Evolutionary conservation across 164 flowering plant genomes (phyloP).

Genomic region (Magnolia changhungtana): DNA sequence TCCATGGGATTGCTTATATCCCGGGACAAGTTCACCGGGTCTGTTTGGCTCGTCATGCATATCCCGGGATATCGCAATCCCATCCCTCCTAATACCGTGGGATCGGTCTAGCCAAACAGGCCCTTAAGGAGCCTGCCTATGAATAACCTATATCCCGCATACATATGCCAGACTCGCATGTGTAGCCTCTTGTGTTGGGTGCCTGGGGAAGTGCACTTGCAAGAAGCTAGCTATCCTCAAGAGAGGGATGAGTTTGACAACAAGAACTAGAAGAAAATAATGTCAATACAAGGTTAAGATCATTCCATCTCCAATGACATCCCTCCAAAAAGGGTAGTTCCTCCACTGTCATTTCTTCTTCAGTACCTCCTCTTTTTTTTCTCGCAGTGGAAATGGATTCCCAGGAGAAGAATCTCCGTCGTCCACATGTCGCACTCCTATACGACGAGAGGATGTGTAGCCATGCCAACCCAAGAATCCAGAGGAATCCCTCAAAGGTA

Average conservation of each 20-base stretch:
- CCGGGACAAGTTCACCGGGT: too few relatives aligned
- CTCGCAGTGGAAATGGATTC: neutral
- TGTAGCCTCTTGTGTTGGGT: neutral
- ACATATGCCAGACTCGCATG: neutral
- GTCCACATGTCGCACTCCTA: slow-evolving; percentile 51
- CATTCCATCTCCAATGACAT: neutral
- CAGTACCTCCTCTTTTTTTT: neutral
- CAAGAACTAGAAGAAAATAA: neutral
- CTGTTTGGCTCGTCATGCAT: too few relatives aligned
- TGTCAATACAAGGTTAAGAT: neutral
- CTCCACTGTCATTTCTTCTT: too few relatives aligned
- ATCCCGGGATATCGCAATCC: too few relatives aligned
- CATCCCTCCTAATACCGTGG: too few relatives aligned
- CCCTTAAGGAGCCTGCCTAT: neutral
- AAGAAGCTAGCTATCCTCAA: neutral
- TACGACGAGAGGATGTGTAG: slow-evolving; percentile 91
- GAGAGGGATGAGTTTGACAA: neutral
- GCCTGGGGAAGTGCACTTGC: neutral
- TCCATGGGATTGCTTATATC: too few relatives aligned
- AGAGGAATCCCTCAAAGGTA: slow-evolving; percentile 65
- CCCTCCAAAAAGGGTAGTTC: neutral
- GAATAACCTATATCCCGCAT: neutral
- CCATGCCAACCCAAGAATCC: slow-evolving; percentile 47
- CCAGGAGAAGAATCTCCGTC: neutral
- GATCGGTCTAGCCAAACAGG: too few relatives aligned